Evolutionary conservation across 2,329 filamentous ascomycete species (phyloP).

Genomic region (Acarospora socialis): DNA sequence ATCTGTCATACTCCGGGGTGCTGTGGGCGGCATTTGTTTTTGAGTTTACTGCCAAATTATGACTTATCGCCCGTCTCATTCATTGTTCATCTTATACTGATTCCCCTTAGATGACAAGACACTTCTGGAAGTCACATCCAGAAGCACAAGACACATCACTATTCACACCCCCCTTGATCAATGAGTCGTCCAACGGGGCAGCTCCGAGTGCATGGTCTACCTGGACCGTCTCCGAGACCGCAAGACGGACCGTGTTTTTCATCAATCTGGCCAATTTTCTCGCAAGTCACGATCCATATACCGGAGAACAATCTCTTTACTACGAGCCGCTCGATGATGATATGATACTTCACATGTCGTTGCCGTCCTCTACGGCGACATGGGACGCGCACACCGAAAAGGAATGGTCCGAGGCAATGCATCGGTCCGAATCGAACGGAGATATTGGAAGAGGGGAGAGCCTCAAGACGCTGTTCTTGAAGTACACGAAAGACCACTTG

Average conservation of each 20-base stretch:
- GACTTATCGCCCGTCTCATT: background rate
- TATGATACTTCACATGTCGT: constrained; percentile 14
- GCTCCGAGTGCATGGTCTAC: constrained; percentile 2
- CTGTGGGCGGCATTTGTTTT: too few relatives aligned
- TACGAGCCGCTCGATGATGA: constrained; percentile 16
- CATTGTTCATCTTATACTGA: constrained; percentile 1
- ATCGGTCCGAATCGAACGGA: background rate
- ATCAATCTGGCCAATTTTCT: constrained; percentile 16
- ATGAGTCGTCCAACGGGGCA: background rate
- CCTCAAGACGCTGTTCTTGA: constrained; percentile 11
- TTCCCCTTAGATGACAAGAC: constrained; percentile 10
- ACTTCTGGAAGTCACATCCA: constrained; percentile 10
- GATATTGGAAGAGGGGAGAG: too few relatives aligned
- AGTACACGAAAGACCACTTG: constrained; percentile 11
- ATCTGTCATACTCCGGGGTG: too few relatives aligned
- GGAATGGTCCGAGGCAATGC: constrained; percentile 10
- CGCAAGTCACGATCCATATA: constrained; percentile 10
- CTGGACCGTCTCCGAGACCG: constrained; percentile 13
- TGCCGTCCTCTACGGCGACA: constrained; percentile 12
- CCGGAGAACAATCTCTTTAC: constrained; percentile 11
- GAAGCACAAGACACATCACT: constrained; percentile 7
- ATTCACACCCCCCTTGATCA: constrained; percentile 1
- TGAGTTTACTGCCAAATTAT: background rate
- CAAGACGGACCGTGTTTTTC: constrained; percentile 15
- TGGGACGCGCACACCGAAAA: constrained; percentile 13